Percentiles rank a stretch among this genome's conserved stretches.
Evolutionary conservation across 768 basidiomycete species (phyloP).

Genomic region (Botryobasidium botryosum): DNA sequence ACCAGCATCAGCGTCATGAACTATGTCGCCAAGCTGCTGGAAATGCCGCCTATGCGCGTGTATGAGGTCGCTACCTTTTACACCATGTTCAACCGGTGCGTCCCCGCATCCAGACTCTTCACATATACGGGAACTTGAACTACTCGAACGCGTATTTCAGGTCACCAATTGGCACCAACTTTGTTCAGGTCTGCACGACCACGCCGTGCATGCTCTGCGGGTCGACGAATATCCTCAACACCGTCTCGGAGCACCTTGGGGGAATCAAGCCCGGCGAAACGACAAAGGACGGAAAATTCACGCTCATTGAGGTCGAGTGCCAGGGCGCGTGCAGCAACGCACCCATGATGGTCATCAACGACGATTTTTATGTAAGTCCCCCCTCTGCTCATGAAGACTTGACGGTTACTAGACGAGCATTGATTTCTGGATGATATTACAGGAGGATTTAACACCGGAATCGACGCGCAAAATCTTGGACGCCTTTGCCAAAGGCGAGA

Average conservation of each 20-base stretch:
- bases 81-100: conserved; percentile 98
- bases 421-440: background rate
- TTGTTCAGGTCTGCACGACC: conserved; percentile 97
- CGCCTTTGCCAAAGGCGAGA: conserved; percentile 62
- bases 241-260: conserved; percentile 68
- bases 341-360: conserved; percentile 88
- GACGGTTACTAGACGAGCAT: conserved; percentile 5
- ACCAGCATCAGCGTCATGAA: conserved; percentile 99
- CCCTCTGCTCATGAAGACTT: background rate
- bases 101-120: conserved; percentile 2
- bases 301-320: conserved; percentile 95
- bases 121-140: background rate
- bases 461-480: conserved; percentile 67
- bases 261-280: conserved; percentile 77
- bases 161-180: conserved; percentile 85
- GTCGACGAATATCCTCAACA: conserved; percentile 76
- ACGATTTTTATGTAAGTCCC: conserved; percentile 81
- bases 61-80: conserved; percentile 99
- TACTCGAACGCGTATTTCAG: conserved; percentile 23
- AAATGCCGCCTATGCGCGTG: conserved; percentile 95
- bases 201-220: conserved; percentile 95
- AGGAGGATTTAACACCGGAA: conserved; percentile 74
- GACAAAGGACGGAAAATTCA: conserved; percentile 93
- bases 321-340: conserved; percentile 97
- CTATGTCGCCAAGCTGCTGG: conserved; percentile 82